Evolutionary conservation across 805 yeast genomes (phyloP), one percentile per base, ranked within the genome.

Genomic region (Starmerella cellae): DNA sequence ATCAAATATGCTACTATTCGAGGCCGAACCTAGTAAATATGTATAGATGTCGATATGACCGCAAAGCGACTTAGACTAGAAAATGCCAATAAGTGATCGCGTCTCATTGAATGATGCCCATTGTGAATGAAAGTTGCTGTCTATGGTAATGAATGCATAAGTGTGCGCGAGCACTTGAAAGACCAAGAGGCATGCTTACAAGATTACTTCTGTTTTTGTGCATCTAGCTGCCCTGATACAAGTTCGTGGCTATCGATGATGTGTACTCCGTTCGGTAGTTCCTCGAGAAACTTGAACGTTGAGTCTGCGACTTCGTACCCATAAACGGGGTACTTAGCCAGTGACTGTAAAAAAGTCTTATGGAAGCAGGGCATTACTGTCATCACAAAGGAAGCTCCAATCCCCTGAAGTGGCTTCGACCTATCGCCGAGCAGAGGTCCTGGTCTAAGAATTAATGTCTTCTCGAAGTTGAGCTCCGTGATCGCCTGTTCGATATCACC

Each of bases 401-500:
- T 38, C 16, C 53, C 53, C 11, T 29, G 36, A 41, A 37, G 43
- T 3, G 22, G 20, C 20, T 47, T 46, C 16, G 63, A 67, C 53
- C 94, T 66, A 3, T 41, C 18, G 23, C 94, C 94, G 5, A 82
- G 52, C 29, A 84, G 62, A 1, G 22, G 58, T 13, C 95, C 95
- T 0, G 95, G 95, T 54, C 82, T 70, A 43, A 85, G 59, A 47
- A 85, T 79, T 39, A 83, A 71, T 1, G 85, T 75, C 41, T 74
- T 67, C n/a, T 76, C 77, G 59, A 83, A 85, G 22, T 67, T 70
- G 44, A 84, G 64, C 0, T 64, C 75, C 35, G 67, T 60, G 9
- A 85, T 63, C 37, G 74, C 83, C 35, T 75, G 70, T 57, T 85
- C 95, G 38, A 81, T 65, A 39, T 76, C 72, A 23, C 94, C 95